Conservation (phyloP, 169 alveolate genomes). For the Cryptosporidium ubiquitum region DNA sequence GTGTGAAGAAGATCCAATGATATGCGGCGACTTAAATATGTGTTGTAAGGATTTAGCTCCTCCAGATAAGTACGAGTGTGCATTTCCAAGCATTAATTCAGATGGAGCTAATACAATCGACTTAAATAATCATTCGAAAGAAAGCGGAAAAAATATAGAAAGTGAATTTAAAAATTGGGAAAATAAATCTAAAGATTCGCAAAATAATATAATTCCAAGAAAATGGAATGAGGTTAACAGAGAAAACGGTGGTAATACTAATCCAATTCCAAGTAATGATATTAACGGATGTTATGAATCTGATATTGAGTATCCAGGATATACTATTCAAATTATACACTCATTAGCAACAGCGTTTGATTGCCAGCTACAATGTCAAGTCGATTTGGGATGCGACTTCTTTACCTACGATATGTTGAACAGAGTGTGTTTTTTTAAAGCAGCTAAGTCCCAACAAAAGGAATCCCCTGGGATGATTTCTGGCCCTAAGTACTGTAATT, state of each 20-base stretch:
- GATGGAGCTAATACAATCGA: background rate
- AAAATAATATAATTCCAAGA: background rate
- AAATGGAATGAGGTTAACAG: background rate
- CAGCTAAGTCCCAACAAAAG: constrained; percentile 32
- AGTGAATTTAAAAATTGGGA: constrained; percentile 5
- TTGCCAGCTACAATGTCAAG: constrained; percentile 68
- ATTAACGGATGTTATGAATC: constrained; percentile 45
- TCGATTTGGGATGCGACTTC: constrained; percentile 65
- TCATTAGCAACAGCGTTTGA: constrained; percentile 62
- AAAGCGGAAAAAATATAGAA: background rate
- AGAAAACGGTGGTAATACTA: background rate
- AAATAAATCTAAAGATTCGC: background rate
- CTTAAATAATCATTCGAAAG: background rate
- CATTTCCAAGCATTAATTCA: constrained; percentile 1
- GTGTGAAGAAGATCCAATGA: constrained; percentile 78
- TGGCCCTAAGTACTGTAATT: constrained; percentile 56
- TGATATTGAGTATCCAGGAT: constrained; percentile 70
- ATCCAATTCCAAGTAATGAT: background rate
- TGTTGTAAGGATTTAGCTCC: constrained; percentile 79
- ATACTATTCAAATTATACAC: constrained; percentile 53
- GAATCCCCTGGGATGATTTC: constrained; percentile 64
- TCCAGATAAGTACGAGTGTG: constrained; percentile 77
- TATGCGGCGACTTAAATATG: constrained; percentile 78
- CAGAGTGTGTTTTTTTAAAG: constrained; percentile 43
- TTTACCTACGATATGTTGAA: constrained; percentile 63